Evolutionary conservation across 140 eudicot species (phyloP), one percentile per base, ranked within the genome.

Genomic region (Flaveria floridana): DNA sequence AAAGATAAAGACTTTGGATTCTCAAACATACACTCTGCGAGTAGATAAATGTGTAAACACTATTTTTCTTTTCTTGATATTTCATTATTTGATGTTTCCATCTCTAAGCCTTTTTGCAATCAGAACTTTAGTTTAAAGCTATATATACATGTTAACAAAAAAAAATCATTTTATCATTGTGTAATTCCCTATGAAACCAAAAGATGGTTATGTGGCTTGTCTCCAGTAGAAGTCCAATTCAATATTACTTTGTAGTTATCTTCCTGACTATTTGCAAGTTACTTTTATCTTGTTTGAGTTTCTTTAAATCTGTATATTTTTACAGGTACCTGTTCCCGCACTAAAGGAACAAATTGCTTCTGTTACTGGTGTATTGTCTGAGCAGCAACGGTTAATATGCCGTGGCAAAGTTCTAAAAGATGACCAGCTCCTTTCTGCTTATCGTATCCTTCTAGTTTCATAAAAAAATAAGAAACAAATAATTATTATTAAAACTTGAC

Each of bases 351-450:
- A 85, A 71, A 87, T 93, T 90, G 97, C 98, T 73, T 68, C 83
- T 34, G 87, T 87, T 66, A 93, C 98, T 67, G 98, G 98, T 83
- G 89, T 93, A 65, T 69, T 88, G 71, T 86, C 96, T 61, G 97
- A 93, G 34, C 98, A 90, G 68, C 98, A 93, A 56, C 95, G 98
- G 57, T 86, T 93, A 74, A 93, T 93, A 74, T 93, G 98, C 70
- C 98, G 98, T 70, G 98, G 98, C 16, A 90, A 86, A 85, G 98
- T 93, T 76, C 85, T 93, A 80, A 93, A 86, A 79, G 98, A 93
- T 74, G 98, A 93, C 48, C 96, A 90, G 71, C 98, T 90, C 46
- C 91, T 93, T 44, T 93, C 98, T 63, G 98, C 98, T 72, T 93
- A 93, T 64, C 98, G 98, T 93, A 93, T 93, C 91, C 96, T 86